Percentiles rank a stretch among this genome's conserved stretches.
Conservation (phyloP, 495 filamentous ascomycete genomes). For the Hypoxylon lienhwacheense region DNA sequence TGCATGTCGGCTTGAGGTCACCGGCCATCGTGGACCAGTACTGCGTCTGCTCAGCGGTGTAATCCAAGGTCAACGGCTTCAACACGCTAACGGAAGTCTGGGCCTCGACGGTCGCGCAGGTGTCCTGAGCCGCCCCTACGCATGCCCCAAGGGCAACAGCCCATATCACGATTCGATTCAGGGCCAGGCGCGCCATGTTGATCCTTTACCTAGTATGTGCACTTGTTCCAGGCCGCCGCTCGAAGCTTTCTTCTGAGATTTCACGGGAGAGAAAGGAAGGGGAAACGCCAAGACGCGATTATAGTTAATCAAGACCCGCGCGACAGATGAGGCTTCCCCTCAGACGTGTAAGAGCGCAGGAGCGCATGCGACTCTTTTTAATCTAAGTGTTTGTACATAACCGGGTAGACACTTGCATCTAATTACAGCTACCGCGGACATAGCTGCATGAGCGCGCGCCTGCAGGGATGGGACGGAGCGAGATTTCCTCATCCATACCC, state of each 20-base stretch:
- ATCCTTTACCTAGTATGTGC: no score
- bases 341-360: no score
- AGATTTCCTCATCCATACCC: no score
- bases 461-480: no score
- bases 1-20: slow-evolving; percentile 50
- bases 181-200: slow-evolving; percentile 13
- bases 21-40: slow-evolving; percentile 53
- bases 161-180: slow-evolving; percentile 3
- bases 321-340: slow-evolving; percentile 1
- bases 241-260: no score
- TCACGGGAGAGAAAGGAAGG: no score
- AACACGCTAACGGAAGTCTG: slow-evolving; percentile 24
- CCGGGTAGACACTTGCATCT: no score
- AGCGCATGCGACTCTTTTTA: no score
- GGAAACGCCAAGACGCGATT: no score
- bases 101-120: slow-evolving; percentile 26
- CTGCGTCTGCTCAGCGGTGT: slow-evolving; percentile 44
- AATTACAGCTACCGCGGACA: no score
- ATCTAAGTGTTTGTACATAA: no score
- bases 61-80: slow-evolving; percentile 28
- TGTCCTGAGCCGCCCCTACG: slow-evolving; percentile 16
- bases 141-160: slow-evolving; percentile 10
- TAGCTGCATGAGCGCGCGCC: no score
- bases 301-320: slow-evolving; percentile 3
- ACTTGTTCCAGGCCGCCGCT: not conserved